A percentile compares a stretch with the other conserved stretches of the same genome.
phyloP scores from a whole-genome alignment of 2,329 filamentous ascomycete genomes.

The Mycosphaerelloides madeirae region DNA sequence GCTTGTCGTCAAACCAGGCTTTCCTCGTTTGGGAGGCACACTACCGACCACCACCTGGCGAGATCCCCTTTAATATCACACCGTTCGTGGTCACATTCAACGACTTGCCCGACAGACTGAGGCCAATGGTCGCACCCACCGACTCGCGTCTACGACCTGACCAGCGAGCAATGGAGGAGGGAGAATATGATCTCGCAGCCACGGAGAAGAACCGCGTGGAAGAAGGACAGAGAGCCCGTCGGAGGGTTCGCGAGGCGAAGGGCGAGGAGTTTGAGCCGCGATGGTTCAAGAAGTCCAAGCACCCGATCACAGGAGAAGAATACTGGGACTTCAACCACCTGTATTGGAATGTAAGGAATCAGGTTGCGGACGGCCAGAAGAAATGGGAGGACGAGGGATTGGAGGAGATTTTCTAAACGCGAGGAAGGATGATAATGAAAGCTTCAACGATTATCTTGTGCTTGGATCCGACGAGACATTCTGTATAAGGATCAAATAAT shows the following conservation, averaged over 20 bases:
- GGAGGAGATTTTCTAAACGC: slow-evolving; percentile 66
- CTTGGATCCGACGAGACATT: no score
- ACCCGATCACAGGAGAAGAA: slow-evolving; percentile 76
- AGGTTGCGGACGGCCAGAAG: slow-evolving; percentile 57
- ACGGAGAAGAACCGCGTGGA: slow-evolving; percentile 92
- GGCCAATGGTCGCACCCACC: slow-evolving; percentile 75
- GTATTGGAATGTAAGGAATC: slow-evolving; percentile 76
- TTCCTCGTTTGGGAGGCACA: slow-evolving; percentile 93
- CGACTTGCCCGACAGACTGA: slow-evolving; percentile 77
- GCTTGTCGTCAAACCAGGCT: slow-evolving; percentile 55
- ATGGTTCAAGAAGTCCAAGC: slow-evolving; percentile 74
- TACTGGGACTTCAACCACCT: slow-evolving; percentile 86
- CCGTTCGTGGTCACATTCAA: slow-evolving; percentile 95
- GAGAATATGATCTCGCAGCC: slow-evolving; percentile 90
- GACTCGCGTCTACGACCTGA: slow-evolving; percentile 91
- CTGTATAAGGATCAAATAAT: no score
- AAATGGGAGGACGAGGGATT: slow-evolving; percentile 59
- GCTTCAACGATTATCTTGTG: neutral
- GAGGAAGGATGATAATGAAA: neutral
- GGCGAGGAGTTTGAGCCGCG: slow-evolving; percentile 79
- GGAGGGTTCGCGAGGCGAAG: slow-evolving; percentile 65
- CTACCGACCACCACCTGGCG: slow-evolving; percentile 60
- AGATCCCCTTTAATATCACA: slow-evolving; percentile 92
- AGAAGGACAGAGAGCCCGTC: slow-evolving; percentile 76
- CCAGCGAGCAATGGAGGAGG: slow-evolving; percentile 97